Base-by-base conservation (phyloP, 1,284 basidiomycete genomes). In the Ganoderma lucidum region DNA sequence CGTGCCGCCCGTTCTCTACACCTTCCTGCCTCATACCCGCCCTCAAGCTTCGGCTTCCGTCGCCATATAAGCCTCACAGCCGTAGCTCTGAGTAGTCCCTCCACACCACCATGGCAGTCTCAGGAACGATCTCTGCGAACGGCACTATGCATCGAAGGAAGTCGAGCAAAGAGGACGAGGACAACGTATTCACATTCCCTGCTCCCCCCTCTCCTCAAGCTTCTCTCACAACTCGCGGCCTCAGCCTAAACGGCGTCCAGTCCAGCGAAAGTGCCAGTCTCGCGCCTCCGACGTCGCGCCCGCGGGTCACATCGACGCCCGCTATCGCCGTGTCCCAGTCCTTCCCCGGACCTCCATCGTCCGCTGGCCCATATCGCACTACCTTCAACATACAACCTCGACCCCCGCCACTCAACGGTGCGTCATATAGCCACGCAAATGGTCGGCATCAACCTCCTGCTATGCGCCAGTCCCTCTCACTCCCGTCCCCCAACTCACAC, bases 391-490 rank as follows among this genome's bases (percentile, higher is more conserved):
- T 76, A 72, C 65, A 77, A 64, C 76, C 75, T 15, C 75, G 79
- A 67, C 78, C 81, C 58, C 78, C 79, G 42, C 73, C 71, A 15
- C 60, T 77, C 23, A 80, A 79, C 64, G 77, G 76, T 66, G 30
- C 62, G 68, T 68, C 66, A 75, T 70, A 73, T 55, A 51, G 74
- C n/a, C 68, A 71, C 17, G 68, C 72, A 3, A 66, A 67, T 39
- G 70, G 70, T 41, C 75, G 74, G 37, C 75, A 77, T 45, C 81
- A 75, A 64, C 75, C 82, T 41, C 77, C 83, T 1, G 75, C 82
- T 6, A 85, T 87, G 61, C 85, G 87, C 58, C 78, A 86, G 4
- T 86, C 83, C 0, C 86, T 90, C 69, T 80, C 82, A 15, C 70
- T 81, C 6, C 79, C 81, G 42, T 65, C 81, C 62, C 12, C 59